Evolutionary conservation across 1,139 yeast species (phyloP).

Genomic region (Geotrichum phurueaensis): DNA sequence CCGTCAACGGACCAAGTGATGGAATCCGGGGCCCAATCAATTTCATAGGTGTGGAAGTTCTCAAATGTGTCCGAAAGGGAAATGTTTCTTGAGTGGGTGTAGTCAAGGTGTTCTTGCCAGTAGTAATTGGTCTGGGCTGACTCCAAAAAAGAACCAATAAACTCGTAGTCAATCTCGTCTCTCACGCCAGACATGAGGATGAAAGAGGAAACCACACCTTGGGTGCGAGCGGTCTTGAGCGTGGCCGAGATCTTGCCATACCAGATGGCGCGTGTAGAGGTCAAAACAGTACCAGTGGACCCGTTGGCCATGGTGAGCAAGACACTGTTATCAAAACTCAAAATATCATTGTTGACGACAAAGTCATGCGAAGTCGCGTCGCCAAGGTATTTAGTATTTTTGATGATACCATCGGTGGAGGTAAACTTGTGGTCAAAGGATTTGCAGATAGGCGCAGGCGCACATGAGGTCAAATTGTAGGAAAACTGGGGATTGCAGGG

Average conservation of each 20-base stretch:
- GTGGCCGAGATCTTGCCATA: conserved; percentile 73
- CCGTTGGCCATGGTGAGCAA: conserved; percentile 73
- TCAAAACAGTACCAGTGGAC: conserved; percentile 74
- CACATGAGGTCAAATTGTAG: conserved; percentile 56
- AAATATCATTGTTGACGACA: conserved; percentile 65
- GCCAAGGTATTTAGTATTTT: conserved; percentile 55
- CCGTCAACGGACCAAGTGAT: conserved; percentile 76
- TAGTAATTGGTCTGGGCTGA: conserved; percentile 72
- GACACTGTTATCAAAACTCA: conserved; percentile 47
- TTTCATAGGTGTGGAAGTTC: conserved; percentile 67
- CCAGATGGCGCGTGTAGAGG: conserved; percentile 79
- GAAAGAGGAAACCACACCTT: conserved; percentile 82
- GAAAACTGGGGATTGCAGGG: conserved; percentile 74
- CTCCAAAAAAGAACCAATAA: conserved; percentile 65
- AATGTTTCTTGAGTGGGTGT: conserved; percentile 50
- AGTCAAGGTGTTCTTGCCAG: conserved; percentile 66
- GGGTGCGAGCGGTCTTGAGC: conserved; percentile 65
- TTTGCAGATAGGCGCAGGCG: conserved; percentile 48
- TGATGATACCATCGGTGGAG: conserved; percentile 31
- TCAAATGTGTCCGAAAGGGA: conserved; percentile 50
- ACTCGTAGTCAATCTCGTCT: conserved; percentile 88
- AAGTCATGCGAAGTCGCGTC: conserved; percentile 63
- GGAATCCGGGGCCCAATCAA: conserved; percentile 78
- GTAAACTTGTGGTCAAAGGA: conserved; percentile 24
- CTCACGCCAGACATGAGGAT: conserved; percentile 77